Evolutionary conservation across 352 stramenopile genomes (phyloP).

Genomic region (Globisporangium alternatum): DNA sequence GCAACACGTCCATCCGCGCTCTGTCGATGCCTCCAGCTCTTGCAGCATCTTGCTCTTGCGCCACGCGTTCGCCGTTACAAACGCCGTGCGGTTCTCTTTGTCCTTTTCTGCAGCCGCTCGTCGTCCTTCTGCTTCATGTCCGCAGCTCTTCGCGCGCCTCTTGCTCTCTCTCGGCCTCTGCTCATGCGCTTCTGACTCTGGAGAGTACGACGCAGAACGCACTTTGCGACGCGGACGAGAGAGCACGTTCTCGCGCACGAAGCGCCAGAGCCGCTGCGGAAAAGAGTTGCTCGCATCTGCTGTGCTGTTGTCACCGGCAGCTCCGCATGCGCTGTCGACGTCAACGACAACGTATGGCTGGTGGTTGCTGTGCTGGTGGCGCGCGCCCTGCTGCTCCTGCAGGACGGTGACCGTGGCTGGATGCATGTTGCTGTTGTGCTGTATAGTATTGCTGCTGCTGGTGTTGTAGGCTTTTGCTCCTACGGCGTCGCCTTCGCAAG

Average conservation of each 20-base stretch:
- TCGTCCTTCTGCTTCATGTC: background rate
- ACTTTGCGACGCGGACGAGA: slow-evolving; percentile 5
- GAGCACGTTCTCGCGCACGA: slow-evolving; percentile 12
- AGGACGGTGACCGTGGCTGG: slow-evolving; percentile 1
- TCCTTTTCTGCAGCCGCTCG: background rate
- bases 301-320: background rate
- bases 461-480: background rate
- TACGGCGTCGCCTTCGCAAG: background rate
- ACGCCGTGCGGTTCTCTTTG: slow-evolving; percentile 4
- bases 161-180: slow-evolving; percentile 10
- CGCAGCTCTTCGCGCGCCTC: slow-evolving; percentile 14
- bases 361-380: background rate
- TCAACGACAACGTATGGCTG: slow-evolving; percentile 1
- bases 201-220: slow-evolving; percentile 18
- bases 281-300: background rate
- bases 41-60: slow-evolving; percentile 39
- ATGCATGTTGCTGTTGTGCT: slow-evolving; percentile 4
- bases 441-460: background rate
- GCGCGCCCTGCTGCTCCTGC: slow-evolving; percentile 13
- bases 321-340: background rate
- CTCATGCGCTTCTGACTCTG: background rate
- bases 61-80: slow-evolving; percentile 26
- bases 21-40: slow-evolving; percentile 32
- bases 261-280: slow-evolving; percentile 15
- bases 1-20: background rate